Base-by-base conservation (phyloP, 495 filamentous ascomycete genomes). In the Astrothelium subdiscretum region DNA sequence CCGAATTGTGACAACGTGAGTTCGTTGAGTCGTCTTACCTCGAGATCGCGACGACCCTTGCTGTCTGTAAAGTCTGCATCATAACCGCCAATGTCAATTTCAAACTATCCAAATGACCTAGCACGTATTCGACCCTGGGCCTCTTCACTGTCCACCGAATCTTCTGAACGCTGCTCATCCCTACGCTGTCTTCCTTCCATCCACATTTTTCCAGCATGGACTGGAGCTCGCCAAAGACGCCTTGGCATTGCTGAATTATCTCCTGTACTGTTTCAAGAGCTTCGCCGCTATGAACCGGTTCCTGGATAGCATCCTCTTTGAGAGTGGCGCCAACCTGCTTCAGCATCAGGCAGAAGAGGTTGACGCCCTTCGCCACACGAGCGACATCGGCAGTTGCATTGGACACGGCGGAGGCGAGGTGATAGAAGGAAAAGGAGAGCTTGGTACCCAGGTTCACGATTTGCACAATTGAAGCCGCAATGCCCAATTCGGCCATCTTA, bases 51-150 rank as follows among this genome's bases (percentile, higher is more conserved):
- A 29, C 6, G 8, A 54, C 8, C 24, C 48, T 54, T 26, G 48
- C 48, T 54, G 48, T 29, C 24, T 54, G 48, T 27, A 54, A 29
- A 2, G 48, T 54, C 48, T 54, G 48, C 48, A 54, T 54, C 48
- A 54, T 54, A 29, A 54, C 48, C n/a, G 48, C 48, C 48, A 54
- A 15, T 54, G 48, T 54, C 48, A 54, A 54, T 29, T 54, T 54
- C 48, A 54, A 54, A 15, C 48, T 54, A 29, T 54, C 48, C 48
- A 54, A 29, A 54, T 54, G 48, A 8, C 22, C 48, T n/a, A 54
- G 48, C 24, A 54, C 48, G 24, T 54, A 54, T 54, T 54, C 48
- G 11, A 54, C 20, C 15, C 24, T 54, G 3, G 48, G 48, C 48
- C 24, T 54, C 20, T 54, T 54, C 48, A 54, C 48, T 11, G 48